Conservation (phyloP, 129 eudicot genomes). For the Artemisia argyi region DNA sequence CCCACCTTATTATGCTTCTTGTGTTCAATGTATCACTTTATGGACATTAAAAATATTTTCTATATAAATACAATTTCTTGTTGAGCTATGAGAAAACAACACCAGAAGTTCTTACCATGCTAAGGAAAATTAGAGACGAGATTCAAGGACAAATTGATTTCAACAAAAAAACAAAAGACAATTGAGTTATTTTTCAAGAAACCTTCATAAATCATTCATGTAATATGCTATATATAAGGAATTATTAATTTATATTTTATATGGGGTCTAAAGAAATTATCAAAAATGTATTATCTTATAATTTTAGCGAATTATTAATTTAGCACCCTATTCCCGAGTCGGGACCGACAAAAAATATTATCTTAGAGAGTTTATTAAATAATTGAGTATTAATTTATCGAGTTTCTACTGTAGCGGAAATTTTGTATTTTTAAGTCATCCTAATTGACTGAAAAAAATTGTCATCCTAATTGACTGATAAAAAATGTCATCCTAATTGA, state of each 20-base stretch:
- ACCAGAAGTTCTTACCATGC: constrained; percentile 28
- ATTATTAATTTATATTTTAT: constrained; percentile 28
- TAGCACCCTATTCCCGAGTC: constrained; percentile 17
- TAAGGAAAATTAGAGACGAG: constrained; percentile 44
- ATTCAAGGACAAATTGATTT: constrained; percentile 28
- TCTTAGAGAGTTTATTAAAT: constrained; percentile 27
- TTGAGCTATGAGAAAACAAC: constrained; percentile 34
- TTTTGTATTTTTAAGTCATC: too few relatives aligned
- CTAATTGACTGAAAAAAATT: too few relatives aligned
- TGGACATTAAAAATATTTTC: too few relatives aligned
- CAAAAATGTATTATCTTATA: constrained; percentile 35
- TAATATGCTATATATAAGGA: constrained; percentile 27
- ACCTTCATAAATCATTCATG: too few relatives aligned
- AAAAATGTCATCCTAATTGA: too few relatives aligned
- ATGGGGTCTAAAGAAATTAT: constrained; percentile 30
- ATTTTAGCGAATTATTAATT: constrained; percentile 38
- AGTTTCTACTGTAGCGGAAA: constrained; percentile 27
- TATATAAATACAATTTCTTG: constrained; percentile 23
- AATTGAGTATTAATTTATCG: constrained; percentile 36
- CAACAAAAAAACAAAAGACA: too few relatives aligned
- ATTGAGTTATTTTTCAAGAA: too few relatives aligned
- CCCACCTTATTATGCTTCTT: constrained; percentile 15
- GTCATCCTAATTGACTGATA: too few relatives aligned
- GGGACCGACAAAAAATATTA: constrained; percentile 6
- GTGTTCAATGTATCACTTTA: too few relatives aligned